Evolutionary conservation across 192 early-diverging fungal species (phyloP), one percentile per base, ranked within the genome.

Genomic region (Coemansia sp.): DNA sequence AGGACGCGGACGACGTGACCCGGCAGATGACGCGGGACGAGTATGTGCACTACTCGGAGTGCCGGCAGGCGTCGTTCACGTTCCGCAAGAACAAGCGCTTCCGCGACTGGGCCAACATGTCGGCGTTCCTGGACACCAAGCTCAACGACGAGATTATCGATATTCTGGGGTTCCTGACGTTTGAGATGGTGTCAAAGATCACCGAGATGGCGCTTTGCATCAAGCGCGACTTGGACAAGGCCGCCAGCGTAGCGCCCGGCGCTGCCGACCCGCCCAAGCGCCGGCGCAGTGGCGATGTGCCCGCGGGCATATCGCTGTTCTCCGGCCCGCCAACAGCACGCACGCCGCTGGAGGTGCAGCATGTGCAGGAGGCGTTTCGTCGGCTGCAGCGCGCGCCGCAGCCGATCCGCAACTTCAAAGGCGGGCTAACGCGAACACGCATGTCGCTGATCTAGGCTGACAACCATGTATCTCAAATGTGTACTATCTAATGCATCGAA

Each of bases 21-120:
- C 71, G 84, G 16, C 90, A 85, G 14, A 99, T 99, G 97, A 92
- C 94, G 21, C 88, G 95, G 60, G 95, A 96, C n/a, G 93, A 99
- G 77, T 99, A 99, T 70, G 93, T 97, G 22, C 92, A 96, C 80
- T 99, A 95, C 62, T 95, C 95, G 6, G 95, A 98, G 71, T 97
- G 95, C 71, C 84, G 95, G n/a, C 95, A 97, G 75, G 95, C 97
- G 7, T 93, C 91, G 8, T 99, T 99, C 54, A 95, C 93, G 4
- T 98, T 91, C 77, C 91, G 95, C 50, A 96, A 96, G 66, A 80
- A 81, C 38, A 95, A 95, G 68, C 80, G 91, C 51, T 99, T 99
- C 67, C 82, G 92, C 29, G 95, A 98, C 58, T 99, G 95, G 95
- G 91, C 91, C 38, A 86, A 91, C 46, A 93, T 99, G 91, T 83